Conservation (phyloP, 306 rosid species). For the Glycine soja region DNA sequence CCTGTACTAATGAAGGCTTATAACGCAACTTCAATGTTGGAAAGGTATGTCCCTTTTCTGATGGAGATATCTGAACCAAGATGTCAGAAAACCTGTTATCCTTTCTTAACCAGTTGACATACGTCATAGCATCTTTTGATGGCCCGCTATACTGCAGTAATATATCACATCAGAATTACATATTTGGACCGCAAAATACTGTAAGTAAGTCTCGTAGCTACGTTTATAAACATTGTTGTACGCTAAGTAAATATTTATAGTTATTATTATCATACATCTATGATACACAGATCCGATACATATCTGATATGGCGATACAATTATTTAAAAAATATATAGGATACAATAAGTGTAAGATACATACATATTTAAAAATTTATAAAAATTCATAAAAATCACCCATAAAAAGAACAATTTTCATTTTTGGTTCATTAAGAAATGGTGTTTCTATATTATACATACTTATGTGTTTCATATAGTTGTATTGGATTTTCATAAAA, state of each 20-base stretch:
- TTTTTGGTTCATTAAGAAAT: too few relatives aligned
- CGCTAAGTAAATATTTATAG: not conserved
- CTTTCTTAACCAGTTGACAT: constrained; percentile 83
- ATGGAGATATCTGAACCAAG: constrained; percentile 77
- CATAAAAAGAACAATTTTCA: too few relatives aligned
- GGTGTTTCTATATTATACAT: too few relatives aligned
- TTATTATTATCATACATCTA: not conserved
- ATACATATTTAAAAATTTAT: too few relatives aligned
- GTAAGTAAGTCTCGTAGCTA: not conserved
- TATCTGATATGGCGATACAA: too few relatives aligned
- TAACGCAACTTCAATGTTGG: constrained; percentile 91
- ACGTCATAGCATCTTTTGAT: constrained; percentile 73
- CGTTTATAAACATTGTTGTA: constrained; percentile 9
- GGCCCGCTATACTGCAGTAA: constrained; percentile 92
- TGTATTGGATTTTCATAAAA: too few relatives aligned
- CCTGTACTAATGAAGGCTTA: constrained; percentile 94
- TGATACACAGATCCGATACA: too few relatives aligned
- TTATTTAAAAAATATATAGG: too few relatives aligned
- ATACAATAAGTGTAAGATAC: too few relatives aligned
- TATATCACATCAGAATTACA: not conserved
- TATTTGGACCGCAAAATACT: too few relatives aligned
- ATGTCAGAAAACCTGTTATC: constrained; percentile 78
- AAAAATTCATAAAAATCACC: too few relatives aligned
- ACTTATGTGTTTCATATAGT: too few relatives aligned
- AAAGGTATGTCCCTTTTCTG: constrained; percentile 78